Evolutionary conservation across 768 basidiomycete genomes (phyloP).

Genomic region (Auriculariales sp.): DNA sequence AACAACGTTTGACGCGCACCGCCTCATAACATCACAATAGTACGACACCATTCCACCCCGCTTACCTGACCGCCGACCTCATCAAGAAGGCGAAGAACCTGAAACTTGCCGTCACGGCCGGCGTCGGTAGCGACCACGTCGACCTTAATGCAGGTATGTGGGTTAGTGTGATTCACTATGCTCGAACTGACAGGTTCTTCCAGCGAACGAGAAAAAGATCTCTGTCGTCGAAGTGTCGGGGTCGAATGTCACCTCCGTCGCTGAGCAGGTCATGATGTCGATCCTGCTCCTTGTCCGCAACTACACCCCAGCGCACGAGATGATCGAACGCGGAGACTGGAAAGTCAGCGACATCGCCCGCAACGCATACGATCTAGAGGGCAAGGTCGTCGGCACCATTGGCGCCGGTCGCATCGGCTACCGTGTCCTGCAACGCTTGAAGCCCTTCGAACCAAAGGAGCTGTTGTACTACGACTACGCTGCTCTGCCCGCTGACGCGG

Average conservation of each 20-base stretch:
- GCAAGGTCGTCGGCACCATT: slow-evolving; percentile 84
- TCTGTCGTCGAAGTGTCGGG: slow-evolving; percentile 81
- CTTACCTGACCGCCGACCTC: slow-evolving; percentile 63
- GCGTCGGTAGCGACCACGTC: slow-evolving; percentile 82
- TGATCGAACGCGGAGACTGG: slow-evolving; percentile 81
- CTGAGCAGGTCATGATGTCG: slow-evolving; percentile 83
- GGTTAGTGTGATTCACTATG: neutral
- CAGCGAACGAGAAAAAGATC: slow-evolving; percentile 59
- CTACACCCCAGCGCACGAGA: slow-evolving; percentile 36
- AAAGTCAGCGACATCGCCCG: slow-evolving; percentile 71
- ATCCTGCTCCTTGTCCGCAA: slow-evolving; percentile 85
- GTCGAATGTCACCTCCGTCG: slow-evolving; percentile 82
- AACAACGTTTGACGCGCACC: no score
- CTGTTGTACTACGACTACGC: slow-evolving; percentile 82
- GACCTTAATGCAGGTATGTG: slow-evolving; percentile 52
- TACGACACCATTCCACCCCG: slow-evolving; percentile 79
- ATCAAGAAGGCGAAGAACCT: slow-evolving; percentile 76
- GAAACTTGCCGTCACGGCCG: slow-evolving; percentile 81
- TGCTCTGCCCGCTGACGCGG: slow-evolving; percentile 30
- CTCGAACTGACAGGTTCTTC: neutral
- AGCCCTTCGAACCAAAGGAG: slow-evolving; percentile 81
- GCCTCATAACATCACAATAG: no score
- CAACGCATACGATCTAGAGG: slow-evolving; percentile 78
- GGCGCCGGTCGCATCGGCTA: slow-evolving; percentile 77
- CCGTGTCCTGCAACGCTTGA: slow-evolving; percentile 65